Evolutionary conservation across 768 basidiomycete genomes (phyloP).

Genomic region (Collybia nuda): DNA sequence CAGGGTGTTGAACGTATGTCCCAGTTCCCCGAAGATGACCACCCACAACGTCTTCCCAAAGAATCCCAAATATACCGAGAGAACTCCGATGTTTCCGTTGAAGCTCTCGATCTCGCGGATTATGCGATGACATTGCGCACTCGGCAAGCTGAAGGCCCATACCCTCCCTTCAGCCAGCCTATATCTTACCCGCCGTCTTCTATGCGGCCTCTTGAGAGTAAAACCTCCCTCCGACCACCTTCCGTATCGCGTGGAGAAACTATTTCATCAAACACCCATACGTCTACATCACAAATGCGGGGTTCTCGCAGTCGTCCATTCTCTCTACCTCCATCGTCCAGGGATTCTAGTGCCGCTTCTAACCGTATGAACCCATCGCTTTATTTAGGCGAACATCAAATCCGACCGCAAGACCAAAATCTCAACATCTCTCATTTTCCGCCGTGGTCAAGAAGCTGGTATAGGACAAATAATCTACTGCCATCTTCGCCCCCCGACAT

Average conservation of each 20-base stretch:
- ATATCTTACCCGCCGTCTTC: slow-evolving; percentile 26
- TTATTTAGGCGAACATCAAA: slow-evolving; percentile 18
- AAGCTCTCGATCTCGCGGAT: slow-evolving; percentile 73
- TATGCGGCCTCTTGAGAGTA: slow-evolving; percentile 21
- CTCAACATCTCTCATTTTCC: slow-evolving; percentile 66
- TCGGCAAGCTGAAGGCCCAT: slow-evolving; percentile 32
- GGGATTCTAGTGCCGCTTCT: slow-evolving; percentile 20
- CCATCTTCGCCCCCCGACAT: slow-evolving; percentile 24
- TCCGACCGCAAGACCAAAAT: slow-evolving; percentile 34
- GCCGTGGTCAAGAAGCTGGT: slow-evolving; percentile 64
- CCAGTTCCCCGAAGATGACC: slow-evolving; percentile 14
- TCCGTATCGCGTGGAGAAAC: slow-evolving; percentile 44
- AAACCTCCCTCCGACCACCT: slow-evolving; percentile 34
- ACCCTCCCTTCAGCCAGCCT: slow-evolving; percentile 25
- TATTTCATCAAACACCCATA: slow-evolving; percentile 35
- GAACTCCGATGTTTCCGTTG: slow-evolving; percentile 63
- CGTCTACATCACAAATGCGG: slow-evolving; percentile 20
- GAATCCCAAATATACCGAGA: slow-evolving; percentile 37
- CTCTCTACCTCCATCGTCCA: slow-evolving; percentile 45
- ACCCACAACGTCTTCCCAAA: slow-evolving; percentile 14
- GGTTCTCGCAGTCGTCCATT: slow-evolving; percentile 35
- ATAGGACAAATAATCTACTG: slow-evolving; percentile 29
- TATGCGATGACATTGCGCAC: slow-evolving; percentile 54
- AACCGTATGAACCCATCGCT: slow-evolving; percentile 16
- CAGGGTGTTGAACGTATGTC: slow-evolving; percentile 15